Conservation (phyloP, 495 filamentous ascomycete species). For the Podospora fimiseda region DNA sequence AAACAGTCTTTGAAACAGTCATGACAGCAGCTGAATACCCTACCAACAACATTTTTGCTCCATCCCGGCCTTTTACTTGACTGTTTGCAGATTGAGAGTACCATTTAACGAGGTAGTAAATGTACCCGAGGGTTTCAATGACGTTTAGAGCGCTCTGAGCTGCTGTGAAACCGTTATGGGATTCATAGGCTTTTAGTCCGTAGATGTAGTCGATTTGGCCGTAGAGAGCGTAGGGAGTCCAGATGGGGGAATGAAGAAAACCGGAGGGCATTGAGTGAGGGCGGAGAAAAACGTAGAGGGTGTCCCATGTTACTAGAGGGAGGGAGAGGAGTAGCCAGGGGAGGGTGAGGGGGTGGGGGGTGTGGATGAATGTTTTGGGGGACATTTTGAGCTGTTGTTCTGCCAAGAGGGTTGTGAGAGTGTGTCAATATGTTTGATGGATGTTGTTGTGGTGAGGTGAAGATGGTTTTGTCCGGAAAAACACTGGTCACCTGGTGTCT, state of each 20-base stretch:
- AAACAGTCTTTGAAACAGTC: conserved; percentile 80
- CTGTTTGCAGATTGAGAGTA: conserved; percentile 32
- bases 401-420: no score
- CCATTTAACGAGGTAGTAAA: conserved; percentile 63
- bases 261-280: conserved; percentile 82
- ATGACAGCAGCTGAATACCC: conserved; percentile 66
- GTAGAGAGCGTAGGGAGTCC: conserved; percentile 76
- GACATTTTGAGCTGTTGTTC: no score
- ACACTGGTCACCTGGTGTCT: no score
- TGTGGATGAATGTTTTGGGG: conserved; percentile 54
- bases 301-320: conserved; percentile 80
- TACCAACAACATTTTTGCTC: conserved; percentile 57
- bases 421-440: no score
- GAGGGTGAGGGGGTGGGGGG: conserved; percentile 56
- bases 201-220: conserved; percentile 77
- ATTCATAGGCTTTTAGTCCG: conserved; percentile 69
- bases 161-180: conserved; percentile 67
- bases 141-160: conserved; percentile 72
- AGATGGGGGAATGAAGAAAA: conserved; percentile 65
- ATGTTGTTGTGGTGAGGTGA: no score
- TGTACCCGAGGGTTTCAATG: conserved; percentile 64
- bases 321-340: conserved; percentile 74
- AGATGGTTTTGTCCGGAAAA: no score
- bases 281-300: conserved; percentile 70
- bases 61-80: conserved; percentile 50